Base-by-base conservation (phyloP, 805 yeast genomes). In the Candida namnaoensis region DNA sequence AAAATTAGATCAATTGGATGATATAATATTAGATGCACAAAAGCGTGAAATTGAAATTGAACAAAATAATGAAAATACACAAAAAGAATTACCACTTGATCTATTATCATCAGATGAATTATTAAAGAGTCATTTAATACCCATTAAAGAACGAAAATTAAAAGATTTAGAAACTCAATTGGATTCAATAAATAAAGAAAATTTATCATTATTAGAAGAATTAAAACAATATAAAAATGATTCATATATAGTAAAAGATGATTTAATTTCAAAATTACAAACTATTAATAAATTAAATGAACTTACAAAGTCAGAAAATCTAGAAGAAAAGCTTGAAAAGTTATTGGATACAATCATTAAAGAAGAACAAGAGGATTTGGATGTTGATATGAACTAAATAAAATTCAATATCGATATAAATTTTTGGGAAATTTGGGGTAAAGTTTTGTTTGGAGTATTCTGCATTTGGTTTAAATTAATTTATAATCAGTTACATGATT, bases 1-100 rank as follows among this genome's bases (percentile, higher is more conserved):
- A 34, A 72, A 68, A 41, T 53, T 72, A 27, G 53, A 71, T 44
- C 68, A 66, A 36, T 51, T 72, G 39, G 78, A 72, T 48, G 74
- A 69, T 38, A 56, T 72, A 28, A 62, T 72, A 27, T 60, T 59
- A 10, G 47, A 45, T 8, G 76, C 76, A 4, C 50, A 44, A 15
- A 38, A 35, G 11, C 41, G 51, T 35, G 41, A 47, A 12, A 6
- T 8, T 33, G 28, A 32, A 10, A 14, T 23, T n/a, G 15, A 15
- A n/a, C 32, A 32, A 5, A 15, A 19, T 13, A 30, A 30, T 12
- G 2, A 11, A 11, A 30, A 30, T 12, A 13, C 2, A 11, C 7
- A 11, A 28, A 33, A 11, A 15, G 25, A 14, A 38, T 36, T 43
- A 3, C 43, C 38, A 11, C 43, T 51, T 15, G 56, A 50, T 15